Evolutionary conservation across 306 rosid species (phyloP).

Genomic region (Cajanus cajan): DNA sequence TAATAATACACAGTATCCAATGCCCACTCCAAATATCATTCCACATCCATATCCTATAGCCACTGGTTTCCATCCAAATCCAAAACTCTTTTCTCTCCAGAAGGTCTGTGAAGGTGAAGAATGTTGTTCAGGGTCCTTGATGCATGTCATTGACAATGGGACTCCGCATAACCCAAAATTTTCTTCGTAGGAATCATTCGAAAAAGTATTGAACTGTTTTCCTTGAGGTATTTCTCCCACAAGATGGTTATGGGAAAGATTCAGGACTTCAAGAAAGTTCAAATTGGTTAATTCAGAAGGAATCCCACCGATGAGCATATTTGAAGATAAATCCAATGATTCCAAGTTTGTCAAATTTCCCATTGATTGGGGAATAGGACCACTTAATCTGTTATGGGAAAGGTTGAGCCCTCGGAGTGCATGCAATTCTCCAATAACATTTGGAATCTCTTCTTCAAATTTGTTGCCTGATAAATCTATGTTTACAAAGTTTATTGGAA

Average conservation of each 20-base stretch:
- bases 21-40: conserved; percentile 20
- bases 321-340: conserved; percentile 46
- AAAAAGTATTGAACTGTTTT: conserved; percentile 39
- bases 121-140: background rate
- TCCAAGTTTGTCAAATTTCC: conserved; percentile 31
- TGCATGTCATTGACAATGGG: conserved; percentile 31
- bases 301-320: background rate
- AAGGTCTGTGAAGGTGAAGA: background rate
- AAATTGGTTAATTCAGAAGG: conserved; percentile 23
- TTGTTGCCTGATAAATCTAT: conserved; percentile 40
- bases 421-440: conserved; percentile 19
- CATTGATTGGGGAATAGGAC: conserved; percentile 34
- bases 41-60: conserved; percentile 45
- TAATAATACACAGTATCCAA: conserved; percentile 20
- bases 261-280: background rate
- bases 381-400: conserved; percentile 31
- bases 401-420: conserved; percentile 32
- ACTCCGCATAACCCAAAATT: conserved; percentile 36
- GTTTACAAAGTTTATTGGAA: background rate
- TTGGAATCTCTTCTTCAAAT: conserved; percentile 42
- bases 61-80: conserved; percentile 39
- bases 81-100: background rate
- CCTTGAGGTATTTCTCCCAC: conserved; percentile 41
- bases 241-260: conserved; percentile 33
- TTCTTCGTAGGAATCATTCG: conserved; percentile 28